A percentile compares a stretch with the other conserved stretches of the same genome.
These are phyloP conservation scores for Acer saccharum DNA, from an alignment of 345 rosid genomes.

Conservation along the genomic window DNA sequence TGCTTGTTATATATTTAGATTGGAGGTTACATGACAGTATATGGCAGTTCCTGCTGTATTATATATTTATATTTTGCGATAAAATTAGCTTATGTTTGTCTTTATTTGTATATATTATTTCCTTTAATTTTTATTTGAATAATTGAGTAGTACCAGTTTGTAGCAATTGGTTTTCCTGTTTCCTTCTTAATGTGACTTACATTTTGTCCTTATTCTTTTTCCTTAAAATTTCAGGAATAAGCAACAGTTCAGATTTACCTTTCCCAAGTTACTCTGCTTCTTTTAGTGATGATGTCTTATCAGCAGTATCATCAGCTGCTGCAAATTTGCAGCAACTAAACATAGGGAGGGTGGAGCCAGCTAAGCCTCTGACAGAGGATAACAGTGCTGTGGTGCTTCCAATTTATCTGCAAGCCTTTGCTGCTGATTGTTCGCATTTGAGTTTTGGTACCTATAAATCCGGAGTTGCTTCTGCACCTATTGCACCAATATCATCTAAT, in stretches of 20 bases:
- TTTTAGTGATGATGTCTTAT: slow-evolving; percentile 16
- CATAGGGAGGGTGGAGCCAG: slow-evolving; percentile 27
- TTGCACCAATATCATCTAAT: slow-evolving; percentile 23
- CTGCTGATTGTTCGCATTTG: slow-evolving; percentile 53
- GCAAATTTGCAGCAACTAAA: slow-evolving; percentile 37
- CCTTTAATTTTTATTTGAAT: not conserved
- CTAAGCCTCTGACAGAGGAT: slow-evolving; percentile 19
- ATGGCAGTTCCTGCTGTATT: not conserved
- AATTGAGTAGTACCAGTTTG: not conserved
- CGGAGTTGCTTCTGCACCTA: slow-evolving; percentile 19
- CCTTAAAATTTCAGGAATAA: slow-evolving; percentile 19
- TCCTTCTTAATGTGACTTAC: not conserved
- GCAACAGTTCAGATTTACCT: slow-evolving; percentile 10
- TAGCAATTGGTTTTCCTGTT: not conserved
- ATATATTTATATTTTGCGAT: not conserved
- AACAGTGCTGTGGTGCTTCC: slow-evolving; percentile 46
- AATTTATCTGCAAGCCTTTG: slow-evolving; percentile 40
- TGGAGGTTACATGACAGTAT: not conserved
- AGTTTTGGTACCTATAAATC: slow-evolving; percentile 57
- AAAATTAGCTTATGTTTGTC: not conserved
- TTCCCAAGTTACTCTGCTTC: slow-evolving; percentile 21
- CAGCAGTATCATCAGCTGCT: slow-evolving; percentile 28
- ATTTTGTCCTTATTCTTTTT: not conserved
- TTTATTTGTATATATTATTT: not conserved
- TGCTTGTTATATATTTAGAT: not conserved